Base-by-base conservation (phyloP, 2,329 filamentous ascomycete species). In the Huntiella savannae region DNA sequence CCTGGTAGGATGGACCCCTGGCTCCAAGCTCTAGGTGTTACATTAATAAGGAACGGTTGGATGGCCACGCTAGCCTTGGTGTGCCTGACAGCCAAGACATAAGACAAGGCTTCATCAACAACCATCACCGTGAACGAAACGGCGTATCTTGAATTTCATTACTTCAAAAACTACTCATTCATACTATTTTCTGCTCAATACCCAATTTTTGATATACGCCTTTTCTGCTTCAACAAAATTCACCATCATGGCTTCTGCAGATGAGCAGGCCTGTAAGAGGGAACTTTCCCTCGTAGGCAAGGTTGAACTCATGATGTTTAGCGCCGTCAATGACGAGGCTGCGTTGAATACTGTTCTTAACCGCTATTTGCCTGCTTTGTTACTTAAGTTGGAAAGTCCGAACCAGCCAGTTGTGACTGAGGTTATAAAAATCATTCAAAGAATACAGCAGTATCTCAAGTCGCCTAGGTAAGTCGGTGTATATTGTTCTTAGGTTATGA, bases 311-410 rank as follows among this genome's bases (percentile, higher is more conserved):
- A 75, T 79, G 52, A 91, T 95, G 55, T 58, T 76, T 12, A 80
- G 75, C 22, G 74, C 88, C 45, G 81, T 87, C 22, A 82, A 85
- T 54, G 79, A 85, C 44, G 88, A 95, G 58, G 69, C 75, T 52
- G 92, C 88, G 63, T 73, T 98, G 1, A 76, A 88, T 58, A 65
- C 76, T 17, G 67, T 91, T 12, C 69, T 98, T 13, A 76, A 81
- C 55, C 77, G 73, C 37, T 95, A 88, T 57, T 68, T 98, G 19
- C 67, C 82, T 3, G 81, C 88, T 1, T 64, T 96, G 8, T 71
- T 98, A 2, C 69, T 95, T 49, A 96, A 96, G 59, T 76, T 92
- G 32, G 77, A 72, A 32, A 95, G 87, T 41, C 81, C 85, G 17
- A 75, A 87, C 62, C 70, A 76, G 43, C 70, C 76, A 39, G 91